These are phyloP conservation scores for Zostera marina DNA, from an alignment of 116 monocot genomes.

Conservation along the genomic window DNA sequence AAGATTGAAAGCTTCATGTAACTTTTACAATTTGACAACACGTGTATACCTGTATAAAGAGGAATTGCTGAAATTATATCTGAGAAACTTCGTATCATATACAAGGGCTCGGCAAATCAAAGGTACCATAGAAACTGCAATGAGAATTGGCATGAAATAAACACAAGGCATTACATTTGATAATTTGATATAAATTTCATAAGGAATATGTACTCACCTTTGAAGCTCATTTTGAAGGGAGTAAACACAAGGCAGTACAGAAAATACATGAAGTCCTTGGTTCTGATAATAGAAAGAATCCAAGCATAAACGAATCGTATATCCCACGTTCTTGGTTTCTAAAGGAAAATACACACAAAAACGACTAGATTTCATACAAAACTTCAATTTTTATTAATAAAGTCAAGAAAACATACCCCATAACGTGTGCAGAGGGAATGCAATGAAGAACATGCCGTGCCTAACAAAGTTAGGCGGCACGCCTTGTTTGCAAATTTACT, in stretches of 20 bases:
- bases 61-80: constrained; percentile 51
- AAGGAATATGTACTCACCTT: constrained; percentile 30
- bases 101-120: constrained; percentile 68
- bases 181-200: neutral
- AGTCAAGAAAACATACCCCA: constrained; percentile 31
- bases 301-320: constrained; percentile 42
- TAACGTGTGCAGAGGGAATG: constrained; percentile 67
- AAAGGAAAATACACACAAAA: constrained; percentile 9
- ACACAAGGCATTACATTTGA: too few species aligned
- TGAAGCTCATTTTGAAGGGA: constrained; percentile 51
- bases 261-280: constrained; percentile 76
- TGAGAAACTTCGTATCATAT: constrained; percentile 57
- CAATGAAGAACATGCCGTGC: constrained; percentile 51
- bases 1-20: too few species aligned
- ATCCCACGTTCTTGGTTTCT: constrained; percentile 83
- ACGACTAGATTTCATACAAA: neutral
- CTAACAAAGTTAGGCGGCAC: constrained; percentile 58
- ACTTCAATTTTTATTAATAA: neutral
- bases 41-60: constrained; percentile 52
- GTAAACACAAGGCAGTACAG: constrained; percentile 66
- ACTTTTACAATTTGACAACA: neutral
- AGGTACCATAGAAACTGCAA: constrained; percentile 76
- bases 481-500: constrained; percentile 47
- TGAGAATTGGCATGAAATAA: constrained; percentile 12
- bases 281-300: constrained; percentile 48